Evolutionary conservation across 768 basidiomycete species (phyloP).

Genomic region (Piloderma croceum): DNA sequence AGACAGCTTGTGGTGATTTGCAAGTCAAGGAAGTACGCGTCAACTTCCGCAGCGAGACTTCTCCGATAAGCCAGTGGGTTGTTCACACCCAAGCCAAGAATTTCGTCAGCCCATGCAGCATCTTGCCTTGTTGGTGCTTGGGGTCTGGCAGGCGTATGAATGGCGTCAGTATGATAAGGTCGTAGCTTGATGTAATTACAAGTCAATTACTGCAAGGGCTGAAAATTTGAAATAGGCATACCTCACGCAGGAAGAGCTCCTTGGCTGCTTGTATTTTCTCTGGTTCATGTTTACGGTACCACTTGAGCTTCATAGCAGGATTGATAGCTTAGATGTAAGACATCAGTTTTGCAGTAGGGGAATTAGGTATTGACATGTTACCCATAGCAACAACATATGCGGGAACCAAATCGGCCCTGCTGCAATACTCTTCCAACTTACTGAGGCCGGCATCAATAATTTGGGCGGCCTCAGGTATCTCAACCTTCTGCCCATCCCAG

Average conservation of each 20-base stretch:
- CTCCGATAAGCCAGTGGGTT: slow-evolving; percentile 1
- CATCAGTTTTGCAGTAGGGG: too few species aligned
- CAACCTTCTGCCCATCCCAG: slow-evolving; percentile 16
- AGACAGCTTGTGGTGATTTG: slow-evolving; percentile 5
- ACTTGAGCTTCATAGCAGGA: slow-evolving; percentile 11
- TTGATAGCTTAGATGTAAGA: too few species aligned
- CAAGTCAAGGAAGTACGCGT: slow-evolving; percentile 13
- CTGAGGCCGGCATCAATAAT: slow-evolving; percentile 25
- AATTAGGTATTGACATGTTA: too few species aligned
- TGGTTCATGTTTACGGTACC: too few species aligned
- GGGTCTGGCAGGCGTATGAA: too few species aligned
- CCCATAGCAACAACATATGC: slow-evolving; percentile 23
- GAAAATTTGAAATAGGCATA: too few species aligned
- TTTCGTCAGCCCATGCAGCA: slow-evolving; percentile 7
- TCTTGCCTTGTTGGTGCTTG: slow-evolving; percentile 1
- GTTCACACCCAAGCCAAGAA: slow-evolving; percentile 3
- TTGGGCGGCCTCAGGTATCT: slow-evolving; percentile 5
- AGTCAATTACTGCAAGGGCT: too few species aligned
- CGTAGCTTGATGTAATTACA: too few species aligned
- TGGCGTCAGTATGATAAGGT: too few species aligned
- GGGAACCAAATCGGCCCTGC: slow-evolving; percentile 12
- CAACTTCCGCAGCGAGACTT: slow-evolving; percentile 13
- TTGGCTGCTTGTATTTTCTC: too few species aligned
- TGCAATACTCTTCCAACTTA: slow-evolving; percentile 24
- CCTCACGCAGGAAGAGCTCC: too few species aligned